These are phyloP conservation scores for Cylindrotheca fusiformis DNA, from an alignment of 108 stramenopile genomes.

Conservation along the genomic window DNA sequence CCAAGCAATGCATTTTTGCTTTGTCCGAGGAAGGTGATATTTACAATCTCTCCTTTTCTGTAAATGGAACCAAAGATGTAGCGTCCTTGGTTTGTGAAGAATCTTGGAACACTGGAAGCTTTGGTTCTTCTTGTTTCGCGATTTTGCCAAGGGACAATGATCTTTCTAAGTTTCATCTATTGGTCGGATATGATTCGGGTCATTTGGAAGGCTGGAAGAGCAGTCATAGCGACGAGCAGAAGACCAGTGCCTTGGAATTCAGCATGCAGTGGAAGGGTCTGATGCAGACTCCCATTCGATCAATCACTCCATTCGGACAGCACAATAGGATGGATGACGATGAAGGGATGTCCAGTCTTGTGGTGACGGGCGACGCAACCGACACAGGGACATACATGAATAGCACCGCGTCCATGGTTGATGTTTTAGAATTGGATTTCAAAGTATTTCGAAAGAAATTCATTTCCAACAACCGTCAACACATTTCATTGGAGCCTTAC, in stretches of 20 bases:
- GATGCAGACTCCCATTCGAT: not conserved
- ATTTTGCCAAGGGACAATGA: not conserved
- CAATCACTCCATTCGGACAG: not conserved
- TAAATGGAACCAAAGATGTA: not conserved
- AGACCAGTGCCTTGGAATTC: not conserved
- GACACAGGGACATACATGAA: not conserved
- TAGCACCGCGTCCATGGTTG: constrained; percentile 6
- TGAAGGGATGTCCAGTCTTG: not conserved
- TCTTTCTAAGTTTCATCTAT: not conserved
- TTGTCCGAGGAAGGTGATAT: constrained; percentile 12
- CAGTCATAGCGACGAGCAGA: no score
- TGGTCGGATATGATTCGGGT: constrained; percentile 9
- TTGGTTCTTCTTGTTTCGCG: constrained; percentile 1
- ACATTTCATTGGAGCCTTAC: not conserved
- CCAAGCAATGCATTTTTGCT: not conserved
- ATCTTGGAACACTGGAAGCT: constrained; percentile 10
- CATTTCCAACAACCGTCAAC: not conserved
- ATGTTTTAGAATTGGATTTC: constrained; percentile 11
- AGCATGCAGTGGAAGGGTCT: not conserved
- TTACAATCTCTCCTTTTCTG: not conserved
- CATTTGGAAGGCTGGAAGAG: constrained; percentile 2
- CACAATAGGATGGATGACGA: not conserved
- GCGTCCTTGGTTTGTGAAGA: not conserved
- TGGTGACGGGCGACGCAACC: not conserved
- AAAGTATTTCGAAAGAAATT: not conserved